These are phyloP conservation scores for Geotrichum phurueaensis DNA, from an alignment of 1,139 yeast species.

Conservation along the genomic window DNA sequence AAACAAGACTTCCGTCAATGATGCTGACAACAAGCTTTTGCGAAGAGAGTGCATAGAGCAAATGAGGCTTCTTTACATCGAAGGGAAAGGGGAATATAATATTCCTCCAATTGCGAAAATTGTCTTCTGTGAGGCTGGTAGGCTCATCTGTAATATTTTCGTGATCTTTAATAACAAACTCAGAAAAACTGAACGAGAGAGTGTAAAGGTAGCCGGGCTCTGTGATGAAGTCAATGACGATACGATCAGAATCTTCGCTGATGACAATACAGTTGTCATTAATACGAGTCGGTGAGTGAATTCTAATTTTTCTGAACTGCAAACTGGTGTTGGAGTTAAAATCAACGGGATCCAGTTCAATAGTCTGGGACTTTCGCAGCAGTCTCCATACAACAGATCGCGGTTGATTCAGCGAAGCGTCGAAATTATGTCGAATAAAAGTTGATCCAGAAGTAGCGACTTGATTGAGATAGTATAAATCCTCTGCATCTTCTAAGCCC, in stretches of 20 bases:
- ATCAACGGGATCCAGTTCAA: constrained; percentile 27
- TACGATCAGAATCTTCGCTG: constrained; percentile 20
- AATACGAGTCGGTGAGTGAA: constrained; percentile 23
- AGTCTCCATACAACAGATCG: constrained; percentile 25
- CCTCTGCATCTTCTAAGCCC: constrained; percentile 19
- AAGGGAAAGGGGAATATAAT: constrained; percentile 57
- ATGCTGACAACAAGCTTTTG: constrained; percentile 49
- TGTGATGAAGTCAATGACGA: constrained; percentile 28
- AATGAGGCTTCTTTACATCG: constrained; percentile 59
- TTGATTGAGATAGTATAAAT: constrained; percentile 23
- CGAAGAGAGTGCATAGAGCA: constrained; percentile 44
- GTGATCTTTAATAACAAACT: constrained; percentile 5
- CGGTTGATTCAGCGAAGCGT: constrained; percentile 9
- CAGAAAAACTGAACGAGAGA: constrained; percentile 19
- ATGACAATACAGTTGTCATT: constrained; percentile 24
- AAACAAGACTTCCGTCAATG: constrained; percentile 59
- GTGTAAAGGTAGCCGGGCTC: constrained; percentile 29
- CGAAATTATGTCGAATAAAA: constrained; percentile 11
- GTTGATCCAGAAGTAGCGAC: constrained; percentile 26
- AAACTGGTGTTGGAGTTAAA: constrained; percentile 12
- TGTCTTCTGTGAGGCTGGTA: constrained; percentile 19
- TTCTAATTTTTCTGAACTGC: constrained; percentile 23
- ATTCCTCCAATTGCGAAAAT: constrained; percentile 27
- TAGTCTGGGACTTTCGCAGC: constrained; percentile 19
- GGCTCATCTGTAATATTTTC: constrained; percentile 11